These are phyloP conservation scores for Starmerella kuoi DNA, from an alignment of 805 yeast genomes.

Conservation along the genomic window DNA sequence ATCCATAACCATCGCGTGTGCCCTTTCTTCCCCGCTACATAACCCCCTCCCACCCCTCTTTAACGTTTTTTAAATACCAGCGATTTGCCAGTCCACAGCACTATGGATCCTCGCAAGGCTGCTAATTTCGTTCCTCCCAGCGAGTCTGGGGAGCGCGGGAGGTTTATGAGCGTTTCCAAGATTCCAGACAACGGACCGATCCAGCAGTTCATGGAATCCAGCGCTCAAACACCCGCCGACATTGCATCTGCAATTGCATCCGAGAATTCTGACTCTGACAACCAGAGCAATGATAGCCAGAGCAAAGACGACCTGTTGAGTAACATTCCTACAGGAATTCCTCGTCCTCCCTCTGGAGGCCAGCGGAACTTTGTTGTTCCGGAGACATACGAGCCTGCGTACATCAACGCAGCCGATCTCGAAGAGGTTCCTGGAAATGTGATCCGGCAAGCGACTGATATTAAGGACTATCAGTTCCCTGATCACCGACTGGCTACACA, in stretches of 20 bases:
- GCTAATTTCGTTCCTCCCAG: slow-evolving; percentile 85
- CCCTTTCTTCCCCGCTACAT: too few relatives aligned
- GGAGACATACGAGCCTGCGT: slow-evolving; percentile 24
- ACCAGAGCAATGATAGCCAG: neutral
- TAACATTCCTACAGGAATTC: slow-evolving; percentile 23
- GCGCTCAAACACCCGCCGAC: slow-evolving; percentile 6
- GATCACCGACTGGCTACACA: slow-evolving; percentile 67
- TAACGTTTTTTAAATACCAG: neutral
- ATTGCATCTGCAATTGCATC: slow-evolving; percentile 12
- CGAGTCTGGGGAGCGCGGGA: slow-evolving; percentile 30
- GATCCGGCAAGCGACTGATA: slow-evolving; percentile 65
- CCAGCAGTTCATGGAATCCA: slow-evolving; percentile 18
- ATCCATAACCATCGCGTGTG: too few relatives aligned
- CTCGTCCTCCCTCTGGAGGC: slow-evolving; percentile 25
- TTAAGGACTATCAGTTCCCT: slow-evolving; percentile 69
- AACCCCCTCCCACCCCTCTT: neutral
- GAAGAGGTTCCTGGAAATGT: slow-evolving; percentile 97
- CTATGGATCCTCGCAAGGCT: slow-evolving; percentile 87
- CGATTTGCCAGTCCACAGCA: neutral
- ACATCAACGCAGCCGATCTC: slow-evolving; percentile 58
- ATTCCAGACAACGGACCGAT: slow-evolving; percentile 26
- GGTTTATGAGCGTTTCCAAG: slow-evolving; percentile 30
- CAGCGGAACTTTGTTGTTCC: slow-evolving; percentile 22
- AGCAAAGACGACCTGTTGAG: slow-evolving; percentile 8
- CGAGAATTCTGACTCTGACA: neutral